Evolutionary conservation across 352 stramenopile species (phyloP).

Genomic region (Phytophthora palmivora): DNA sequence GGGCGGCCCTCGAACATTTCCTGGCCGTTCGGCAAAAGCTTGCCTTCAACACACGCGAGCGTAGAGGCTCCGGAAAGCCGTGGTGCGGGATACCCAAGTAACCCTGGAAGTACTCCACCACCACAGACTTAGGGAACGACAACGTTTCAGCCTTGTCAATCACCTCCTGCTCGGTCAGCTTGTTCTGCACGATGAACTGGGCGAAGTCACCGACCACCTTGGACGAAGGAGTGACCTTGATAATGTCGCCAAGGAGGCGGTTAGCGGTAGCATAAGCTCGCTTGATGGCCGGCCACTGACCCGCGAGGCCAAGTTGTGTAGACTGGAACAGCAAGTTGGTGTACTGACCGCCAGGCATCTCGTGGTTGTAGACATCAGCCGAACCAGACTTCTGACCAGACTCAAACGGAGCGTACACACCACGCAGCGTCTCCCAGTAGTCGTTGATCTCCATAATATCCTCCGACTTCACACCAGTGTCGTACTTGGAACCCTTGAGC

Average conservation of each 20-base stretch:
- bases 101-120: conserved; percentile 99
- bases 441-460: conserved; percentile 95
- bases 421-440: conserved; percentile 97
- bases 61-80: conserved; percentile 97
- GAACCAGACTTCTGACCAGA: conserved; percentile 96
- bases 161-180: conserved; percentile 96
- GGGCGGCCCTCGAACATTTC: conserved; percentile 94
- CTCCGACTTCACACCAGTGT: conserved; percentile 93
- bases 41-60: conserved; percentile 94
- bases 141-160: conserved; percentile 95
- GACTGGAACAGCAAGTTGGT: conserved; percentile 99
- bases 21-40: conserved; percentile 88
- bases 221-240: conserved; percentile 98
- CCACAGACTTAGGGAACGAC: conserved; percentile 96
- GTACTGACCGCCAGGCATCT: conserved; percentile 98
- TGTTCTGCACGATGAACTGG: conserved; percentile 99
- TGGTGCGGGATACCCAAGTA: conserved; percentile 96
- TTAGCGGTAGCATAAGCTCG: conserved; percentile 97
- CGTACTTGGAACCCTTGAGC: conserved; percentile 90
- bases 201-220: conserved; percentile 99
- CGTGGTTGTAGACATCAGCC: conserved; percentile 97
- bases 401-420: conserved; percentile 98
- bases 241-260: conserved; percentile 96
- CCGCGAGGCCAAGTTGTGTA: conserved; percentile 94
- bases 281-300: conserved; percentile 97